These are phyloP conservation scores for Verticillium isaacii DNA, from an alignment of 2,329 filamentous ascomycete species.

Conservation along the genomic window DNA sequence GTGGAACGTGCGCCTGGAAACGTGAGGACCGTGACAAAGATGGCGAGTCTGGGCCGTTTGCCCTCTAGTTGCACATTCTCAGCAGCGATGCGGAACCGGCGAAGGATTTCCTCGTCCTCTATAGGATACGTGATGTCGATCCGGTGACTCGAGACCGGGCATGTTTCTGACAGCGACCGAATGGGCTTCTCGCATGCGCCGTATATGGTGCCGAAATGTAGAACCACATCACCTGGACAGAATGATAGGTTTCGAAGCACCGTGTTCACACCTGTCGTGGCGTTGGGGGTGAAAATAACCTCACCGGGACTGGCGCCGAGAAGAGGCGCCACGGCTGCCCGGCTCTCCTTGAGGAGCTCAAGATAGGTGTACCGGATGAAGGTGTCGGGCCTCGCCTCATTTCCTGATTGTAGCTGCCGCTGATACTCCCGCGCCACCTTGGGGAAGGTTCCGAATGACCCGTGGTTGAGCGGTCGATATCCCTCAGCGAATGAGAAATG, in stretches of 20 bases:
- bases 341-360: constrained; percentile 48
- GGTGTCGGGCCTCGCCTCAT: constrained; percentile 58
- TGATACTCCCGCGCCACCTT: constrained; percentile 46
- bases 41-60: constrained; percentile 52
- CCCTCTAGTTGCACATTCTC: constrained; percentile 41
- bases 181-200: constrained; percentile 62
- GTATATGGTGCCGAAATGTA: constrained; percentile 66
- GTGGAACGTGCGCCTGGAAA: constrained; percentile 66
- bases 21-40: constrained; percentile 68
- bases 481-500: constrained; percentile 25
- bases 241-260: constrained; percentile 63
- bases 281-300: constrained; percentile 66
- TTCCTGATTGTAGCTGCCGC: constrained; percentile 47
- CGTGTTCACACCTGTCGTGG: constrained; percentile 63
- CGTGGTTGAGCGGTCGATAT: constrained; percentile 32
- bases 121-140: constrained; percentile 56
- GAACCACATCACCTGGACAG: constrained; percentile 55
- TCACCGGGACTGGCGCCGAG: constrained; percentile 56
- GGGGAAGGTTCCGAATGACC: constrained; percentile 67
- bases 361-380: constrained; percentile 61
- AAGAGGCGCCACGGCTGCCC: constrained; percentile 52
- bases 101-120: constrained; percentile 52
- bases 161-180: constrained; percentile 55
- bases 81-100: constrained; percentile 22
- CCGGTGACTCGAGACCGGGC: constrained; percentile 30